Conservation (phyloP, 2,329 filamentous ascomycete species). For the Verticillium dahliae region DNA sequence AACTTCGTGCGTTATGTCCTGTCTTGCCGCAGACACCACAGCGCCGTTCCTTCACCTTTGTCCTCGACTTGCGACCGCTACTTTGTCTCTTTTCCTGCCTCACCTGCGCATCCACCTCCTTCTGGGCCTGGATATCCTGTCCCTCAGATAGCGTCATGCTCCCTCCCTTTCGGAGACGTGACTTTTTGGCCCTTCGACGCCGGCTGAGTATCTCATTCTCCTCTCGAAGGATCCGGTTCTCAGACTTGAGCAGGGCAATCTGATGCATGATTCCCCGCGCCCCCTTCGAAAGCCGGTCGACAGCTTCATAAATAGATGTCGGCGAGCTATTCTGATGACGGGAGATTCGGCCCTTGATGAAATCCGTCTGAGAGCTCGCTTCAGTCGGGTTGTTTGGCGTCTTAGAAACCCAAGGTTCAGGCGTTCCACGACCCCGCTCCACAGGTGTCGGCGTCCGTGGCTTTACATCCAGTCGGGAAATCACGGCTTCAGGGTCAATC, state of each 20-base stretch:
- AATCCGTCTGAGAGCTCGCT: constrained; percentile 31
- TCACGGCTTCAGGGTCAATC: background rate
- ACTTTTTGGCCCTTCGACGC: background rate
- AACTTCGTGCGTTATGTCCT: no score
- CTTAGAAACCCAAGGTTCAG: background rate
- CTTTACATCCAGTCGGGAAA: background rate
- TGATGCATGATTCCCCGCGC: constrained; percentile 14
- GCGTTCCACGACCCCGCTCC: no score
- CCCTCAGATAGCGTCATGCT: background rate
- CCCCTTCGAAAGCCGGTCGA: constrained; percentile 5
- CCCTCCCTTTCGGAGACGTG: background rate
- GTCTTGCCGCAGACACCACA: no score
- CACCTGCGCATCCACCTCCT: no score
- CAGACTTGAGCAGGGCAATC: background rate
- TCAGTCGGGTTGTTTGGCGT: background rate
- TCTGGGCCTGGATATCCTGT: background rate
- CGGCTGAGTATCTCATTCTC: background rate
- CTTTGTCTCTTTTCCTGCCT: no score
- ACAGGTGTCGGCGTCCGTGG: no score
- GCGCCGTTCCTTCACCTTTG: background rate
- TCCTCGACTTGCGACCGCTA: background rate
- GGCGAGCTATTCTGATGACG: constrained; percentile 4
- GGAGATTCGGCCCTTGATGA: constrained; percentile 4
- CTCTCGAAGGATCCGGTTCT: background rate
- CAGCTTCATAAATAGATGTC: constrained; percentile 4